phyloP scores from a whole-genome alignment of 108 stramenopile genomes.

The Poteriospumella lacustris region DNA sequence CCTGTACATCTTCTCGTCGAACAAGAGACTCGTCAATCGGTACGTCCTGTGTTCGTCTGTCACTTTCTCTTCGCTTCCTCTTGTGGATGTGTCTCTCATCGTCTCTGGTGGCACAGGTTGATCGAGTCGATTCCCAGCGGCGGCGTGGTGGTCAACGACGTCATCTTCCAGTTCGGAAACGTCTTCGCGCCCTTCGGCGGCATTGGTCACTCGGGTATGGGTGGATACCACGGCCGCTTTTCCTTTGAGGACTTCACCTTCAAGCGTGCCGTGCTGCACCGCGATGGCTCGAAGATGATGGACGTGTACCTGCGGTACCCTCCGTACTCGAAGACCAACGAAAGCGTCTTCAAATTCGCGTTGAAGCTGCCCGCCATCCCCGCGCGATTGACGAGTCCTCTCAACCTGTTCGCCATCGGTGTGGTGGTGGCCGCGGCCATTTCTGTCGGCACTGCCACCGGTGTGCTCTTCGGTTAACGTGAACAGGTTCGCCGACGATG shows the following conservation, averaged over 20 bases:
- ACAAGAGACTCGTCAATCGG: slow-evolving; percentile 41
- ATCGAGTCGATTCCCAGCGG: slow-evolving; percentile 30
- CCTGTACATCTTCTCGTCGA: slow-evolving; percentile 66
- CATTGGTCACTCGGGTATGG: slow-evolving; percentile 61
- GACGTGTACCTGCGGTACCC: not conserved
- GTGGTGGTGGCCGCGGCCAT: no score
- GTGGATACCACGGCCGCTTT: slow-evolving; percentile 31
- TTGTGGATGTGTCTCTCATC: no score
- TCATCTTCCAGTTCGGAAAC: slow-evolving; percentile 52
- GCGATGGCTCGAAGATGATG: not conserved
- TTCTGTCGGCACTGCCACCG: no score
- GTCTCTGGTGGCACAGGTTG: slow-evolving; percentile 10
- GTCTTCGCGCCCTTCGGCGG: slow-evolving; percentile 68
- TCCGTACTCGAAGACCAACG: not conserved
- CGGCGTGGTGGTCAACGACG: slow-evolving; percentile 54
- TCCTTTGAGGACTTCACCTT: slow-evolving; percentile 76
- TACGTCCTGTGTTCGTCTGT: slow-evolving; percentile 1
- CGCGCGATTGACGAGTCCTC: no score
- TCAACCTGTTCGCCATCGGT: no score
- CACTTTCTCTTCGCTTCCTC: no score
- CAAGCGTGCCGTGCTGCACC: slow-evolving; percentile 27
- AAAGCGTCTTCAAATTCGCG: not conserved
- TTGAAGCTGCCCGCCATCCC: not conserved
- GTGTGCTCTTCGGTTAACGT: no score
- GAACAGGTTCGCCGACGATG: no score